Evolutionary conservation across 2,329 filamentous ascomycete genomes (phyloP).

Genomic region (Penicillium sclerotiorum): DNA sequence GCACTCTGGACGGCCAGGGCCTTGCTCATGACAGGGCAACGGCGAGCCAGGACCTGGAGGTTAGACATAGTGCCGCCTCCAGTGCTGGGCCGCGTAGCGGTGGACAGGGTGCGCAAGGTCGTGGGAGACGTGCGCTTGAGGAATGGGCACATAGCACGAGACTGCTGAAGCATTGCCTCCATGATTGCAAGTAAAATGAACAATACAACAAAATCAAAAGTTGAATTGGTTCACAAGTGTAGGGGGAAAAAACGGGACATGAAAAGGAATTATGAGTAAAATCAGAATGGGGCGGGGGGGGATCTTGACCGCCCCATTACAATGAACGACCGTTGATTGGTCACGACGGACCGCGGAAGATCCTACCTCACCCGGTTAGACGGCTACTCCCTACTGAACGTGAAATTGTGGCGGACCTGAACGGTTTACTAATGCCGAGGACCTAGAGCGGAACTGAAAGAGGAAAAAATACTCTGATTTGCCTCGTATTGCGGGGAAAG

Average conservation of each 20-base stretch:
- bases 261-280: slow-evolving; percentile 7
- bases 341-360: not conserved
- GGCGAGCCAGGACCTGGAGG: slow-evolving; percentile 87
- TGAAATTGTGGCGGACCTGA: too few species aligned
- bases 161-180: slow-evolving; percentile 94
- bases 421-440: too few species aligned
- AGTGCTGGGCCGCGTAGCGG: slow-evolving; percentile 65
- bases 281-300: not conserved
- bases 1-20: slow-evolving; percentile 80
- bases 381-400: too few species aligned
- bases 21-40: slow-evolving; percentile 99
- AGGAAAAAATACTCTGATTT: too few species aligned
- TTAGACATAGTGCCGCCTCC: slow-evolving; percentile 96
- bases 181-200: slow-evolving; percentile 52
- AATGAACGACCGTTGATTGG: not conserved
- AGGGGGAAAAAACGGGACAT: not conserved
- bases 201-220: not conserved
- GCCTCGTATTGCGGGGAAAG: too few species aligned
- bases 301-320: not conserved
- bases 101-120: slow-evolving; percentile 84
- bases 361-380: not conserved
- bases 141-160: slow-evolving; percentile 96
- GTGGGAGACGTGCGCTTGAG: slow-evolving; percentile 91
- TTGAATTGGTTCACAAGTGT: not conserved
- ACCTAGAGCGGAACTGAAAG: too few species aligned